Evolutionary conservation across 1,284 basidiomycete genomes (phyloP).

Genomic region (Sphaerobolus stellatus): DNA sequence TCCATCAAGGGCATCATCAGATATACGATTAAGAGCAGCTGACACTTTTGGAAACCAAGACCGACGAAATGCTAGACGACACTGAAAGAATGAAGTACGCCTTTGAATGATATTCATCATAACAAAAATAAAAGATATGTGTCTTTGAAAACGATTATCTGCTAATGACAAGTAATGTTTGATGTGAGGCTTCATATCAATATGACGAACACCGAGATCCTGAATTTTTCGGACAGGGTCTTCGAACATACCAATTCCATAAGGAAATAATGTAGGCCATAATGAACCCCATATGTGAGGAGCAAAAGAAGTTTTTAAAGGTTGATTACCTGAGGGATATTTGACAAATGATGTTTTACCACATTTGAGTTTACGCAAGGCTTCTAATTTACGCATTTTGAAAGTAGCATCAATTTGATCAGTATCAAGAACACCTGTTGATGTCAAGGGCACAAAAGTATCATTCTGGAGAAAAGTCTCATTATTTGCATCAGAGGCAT

Average conservation of each 20-base stretch:
- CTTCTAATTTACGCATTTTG: too few relatives aligned
- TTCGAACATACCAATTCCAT: conserved; percentile 10
- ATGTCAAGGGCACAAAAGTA: too few relatives aligned
- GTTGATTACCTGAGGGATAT: too few relatives aligned
- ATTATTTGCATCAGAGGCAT: too few relatives aligned
- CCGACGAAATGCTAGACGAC: neutral
- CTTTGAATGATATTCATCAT: conserved; percentile 8
- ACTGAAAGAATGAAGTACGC: neutral
- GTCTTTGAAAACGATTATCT: conserved; percentile 8
- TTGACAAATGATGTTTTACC: too few relatives aligned
- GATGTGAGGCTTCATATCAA: conserved; percentile 4
- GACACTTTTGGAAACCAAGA: conserved; percentile 1
- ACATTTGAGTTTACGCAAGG: too few relatives aligned
- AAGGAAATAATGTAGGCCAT: conserved; percentile 10
- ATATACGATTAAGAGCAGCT: neutral
- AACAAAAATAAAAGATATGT: conserved; percentile 10
- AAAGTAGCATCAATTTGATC: neutral
- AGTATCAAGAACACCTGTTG: neutral
- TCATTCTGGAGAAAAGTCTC: too few relatives aligned
- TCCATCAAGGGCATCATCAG: neutral
- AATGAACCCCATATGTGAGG: neutral
- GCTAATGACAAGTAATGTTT: conserved; percentile 5
- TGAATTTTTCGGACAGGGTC: neutral
- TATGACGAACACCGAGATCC: neutral
- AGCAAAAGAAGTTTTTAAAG: neutral